Conservation (phyloP, 75 land plant genomes). For the Chamaecyparis obtusa region DNA sequence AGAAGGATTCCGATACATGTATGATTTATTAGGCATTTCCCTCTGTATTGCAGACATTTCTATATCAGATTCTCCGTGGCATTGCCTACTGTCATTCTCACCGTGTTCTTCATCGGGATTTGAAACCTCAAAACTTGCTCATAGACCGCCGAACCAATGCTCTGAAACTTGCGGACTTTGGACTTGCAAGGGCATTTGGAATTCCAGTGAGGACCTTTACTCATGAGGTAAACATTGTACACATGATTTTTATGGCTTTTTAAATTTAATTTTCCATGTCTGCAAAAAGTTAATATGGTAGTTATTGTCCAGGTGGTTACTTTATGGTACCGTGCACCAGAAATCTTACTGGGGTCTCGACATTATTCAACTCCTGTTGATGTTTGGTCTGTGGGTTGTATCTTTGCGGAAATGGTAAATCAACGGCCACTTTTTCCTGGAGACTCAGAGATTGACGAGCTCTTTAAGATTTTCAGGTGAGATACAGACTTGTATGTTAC, state of each 20-base stretch:
- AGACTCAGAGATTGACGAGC: slow-evolving; percentile 97
- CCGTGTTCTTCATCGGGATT: slow-evolving; percentile 91
- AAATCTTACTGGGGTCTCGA: slow-evolving; percentile 94
- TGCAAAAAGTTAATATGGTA: neutral
- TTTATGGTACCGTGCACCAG: slow-evolving; percentile 98
- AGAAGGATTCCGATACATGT: neutral
- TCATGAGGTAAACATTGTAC: slow-evolving; percentile 70
- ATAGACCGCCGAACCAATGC: slow-evolving; percentile 88
- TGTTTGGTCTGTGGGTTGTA: slow-evolving; percentile 98
- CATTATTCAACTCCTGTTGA: slow-evolving; percentile 99
- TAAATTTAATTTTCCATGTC: neutral
- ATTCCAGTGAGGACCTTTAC: slow-evolving; percentile 97
- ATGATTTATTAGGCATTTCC: neutral
- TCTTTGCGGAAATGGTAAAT: slow-evolving; percentile 99
- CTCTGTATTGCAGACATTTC: slow-evolving; percentile 55
- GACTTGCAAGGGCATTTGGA: slow-evolving; percentile 96
- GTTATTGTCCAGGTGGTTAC: slow-evolving; percentile 79
- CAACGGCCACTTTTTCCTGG: slow-evolving; percentile 97
- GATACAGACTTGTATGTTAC: neutral
- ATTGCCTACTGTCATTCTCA: slow-evolving; percentile 95
- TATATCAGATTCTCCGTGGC: slow-evolving; percentile 88
- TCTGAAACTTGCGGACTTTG: slow-evolving; percentile 98
- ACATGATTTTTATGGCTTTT: neutral
- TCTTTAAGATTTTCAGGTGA: slow-evolving; percentile 96
- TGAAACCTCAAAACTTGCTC: slow-evolving; percentile 94